Conservation (phyloP, 1,139 yeast species). For the Kurtzmaniella quercitrusa region DNA sequence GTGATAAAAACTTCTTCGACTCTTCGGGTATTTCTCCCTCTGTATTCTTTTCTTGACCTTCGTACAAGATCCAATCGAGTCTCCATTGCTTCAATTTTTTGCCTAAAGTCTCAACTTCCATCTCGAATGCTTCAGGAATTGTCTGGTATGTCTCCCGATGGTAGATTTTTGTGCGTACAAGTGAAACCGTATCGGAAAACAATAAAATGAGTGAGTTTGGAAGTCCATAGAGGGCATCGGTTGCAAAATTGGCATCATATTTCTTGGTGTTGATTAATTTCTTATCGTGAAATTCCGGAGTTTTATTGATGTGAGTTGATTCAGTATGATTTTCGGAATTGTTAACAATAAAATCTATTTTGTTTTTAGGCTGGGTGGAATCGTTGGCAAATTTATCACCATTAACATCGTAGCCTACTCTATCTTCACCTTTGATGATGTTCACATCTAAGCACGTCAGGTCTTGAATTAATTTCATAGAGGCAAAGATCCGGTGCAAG, state of each 20-base stretch:
- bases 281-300: slow-evolving; percentile 40
- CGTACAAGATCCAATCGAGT: slow-evolving; percentile 55
- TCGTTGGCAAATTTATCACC: slow-evolving; percentile 28
- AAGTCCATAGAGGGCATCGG: slow-evolving; percentile 79
- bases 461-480: slow-evolving; percentile 71
- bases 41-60: slow-evolving; percentile 9
- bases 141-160: slow-evolving; percentile 30
- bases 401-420: slow-evolving; percentile 37
- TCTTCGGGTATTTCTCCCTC: slow-evolving; percentile 5
- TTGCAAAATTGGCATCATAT: slow-evolving; percentile 58
- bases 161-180: slow-evolving; percentile 59
- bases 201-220: slow-evolving; percentile 75
- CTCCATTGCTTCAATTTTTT: slow-evolving; percentile 58
- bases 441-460: slow-evolving; percentile 56
- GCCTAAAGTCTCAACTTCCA: slow-evolving; percentile 47
- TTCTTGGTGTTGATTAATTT: slow-evolving; percentile 42
- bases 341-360: slow-evolving; percentile 47
- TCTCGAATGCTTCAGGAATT: slow-evolving; percentile 42
- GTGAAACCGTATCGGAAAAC: slow-evolving; percentile 66
- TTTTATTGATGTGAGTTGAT: slow-evolving; percentile 14
- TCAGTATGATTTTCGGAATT: slow-evolving; percentile 13
- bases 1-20: slow-evolving; percentile 37
- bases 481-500: slow-evolving; percentile 74
- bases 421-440: slow-evolving; percentile 34
- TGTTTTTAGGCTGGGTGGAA: slow-evolving; percentile 26